Evolutionary conservation across 2,329 filamentous ascomycete genomes (phyloP).

Genomic region (Aspergillus eucalypticola): DNA sequence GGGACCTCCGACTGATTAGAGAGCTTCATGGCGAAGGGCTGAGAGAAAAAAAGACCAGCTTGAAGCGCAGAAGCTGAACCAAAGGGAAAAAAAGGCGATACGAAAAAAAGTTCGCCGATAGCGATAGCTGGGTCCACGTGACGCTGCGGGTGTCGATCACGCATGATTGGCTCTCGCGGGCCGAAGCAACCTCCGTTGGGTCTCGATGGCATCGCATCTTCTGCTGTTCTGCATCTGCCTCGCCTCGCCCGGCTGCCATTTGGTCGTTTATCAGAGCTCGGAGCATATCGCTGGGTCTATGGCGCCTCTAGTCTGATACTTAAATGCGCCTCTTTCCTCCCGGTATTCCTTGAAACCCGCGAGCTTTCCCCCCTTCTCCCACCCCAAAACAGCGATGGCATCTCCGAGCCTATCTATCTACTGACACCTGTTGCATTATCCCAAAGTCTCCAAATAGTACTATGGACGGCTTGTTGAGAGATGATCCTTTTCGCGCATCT

Average conservation of each 20-base stretch:
- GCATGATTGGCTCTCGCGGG: constrained; percentile 35
- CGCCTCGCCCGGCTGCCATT: constrained; percentile 5
- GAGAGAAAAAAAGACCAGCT: constrained; percentile 1
- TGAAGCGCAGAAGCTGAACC: background rate
- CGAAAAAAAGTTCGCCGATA: constrained; percentile 16
- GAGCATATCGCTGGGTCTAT: background rate
- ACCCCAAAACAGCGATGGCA: constrained; percentile 17
- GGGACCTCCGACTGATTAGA: constrained; percentile 74
- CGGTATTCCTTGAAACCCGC: background rate
- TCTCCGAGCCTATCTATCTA: constrained; percentile 21
- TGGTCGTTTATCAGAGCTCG: background rate
- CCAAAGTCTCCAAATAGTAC: constrained; percentile 19
- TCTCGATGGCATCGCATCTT: constrained; percentile 19
- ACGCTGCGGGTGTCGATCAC: constrained; percentile 19
- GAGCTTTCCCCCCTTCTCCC: background rate
- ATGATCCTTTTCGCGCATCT: constrained; percentile 11
- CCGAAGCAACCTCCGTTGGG: constrained; percentile 36
- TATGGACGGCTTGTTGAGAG: constrained; percentile 20
- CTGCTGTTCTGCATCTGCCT: constrained; percentile 13
- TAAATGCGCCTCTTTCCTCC: constrained; percentile 3
- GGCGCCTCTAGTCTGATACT: background rate
- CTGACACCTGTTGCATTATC: constrained; percentile 18
- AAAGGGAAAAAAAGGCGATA: constrained; percentile 13
- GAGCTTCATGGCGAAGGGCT: constrained; percentile 46
- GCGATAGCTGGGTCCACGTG: constrained; percentile 37